These are phyloP conservation scores for Aspergillus ruber DNA, from an alignment of 2,329 filamentous ascomycete genomes.

Conservation along the genomic window DNA sequence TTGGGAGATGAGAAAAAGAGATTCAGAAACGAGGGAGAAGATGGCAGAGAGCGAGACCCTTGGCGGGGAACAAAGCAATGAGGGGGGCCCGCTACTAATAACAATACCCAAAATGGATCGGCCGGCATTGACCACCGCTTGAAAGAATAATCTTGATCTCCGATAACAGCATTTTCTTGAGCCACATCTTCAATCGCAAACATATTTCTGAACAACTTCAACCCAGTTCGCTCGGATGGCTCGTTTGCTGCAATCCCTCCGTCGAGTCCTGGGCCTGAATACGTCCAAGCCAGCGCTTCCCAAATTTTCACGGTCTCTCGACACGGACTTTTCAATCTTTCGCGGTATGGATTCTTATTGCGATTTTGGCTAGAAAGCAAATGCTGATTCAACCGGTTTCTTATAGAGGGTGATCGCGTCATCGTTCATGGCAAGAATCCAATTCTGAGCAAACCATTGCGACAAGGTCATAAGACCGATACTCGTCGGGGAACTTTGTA, in stretches of 20 bases:
- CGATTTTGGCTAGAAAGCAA: neutral
- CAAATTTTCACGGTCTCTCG: slow-evolving; percentile 22
- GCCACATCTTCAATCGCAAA: too few species aligned
- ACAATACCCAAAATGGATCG: too few species aligned
- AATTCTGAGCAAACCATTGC: slow-evolving; percentile 38
- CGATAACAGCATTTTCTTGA: too few species aligned
- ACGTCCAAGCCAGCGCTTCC: slow-evolving; percentile 9
- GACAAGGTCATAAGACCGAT: slow-evolving; percentile 29
- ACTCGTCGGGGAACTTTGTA: slow-evolving; percentile 31
- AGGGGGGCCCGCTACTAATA: too few species aligned
- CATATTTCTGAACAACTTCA: neutral
- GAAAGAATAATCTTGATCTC: too few species aligned
- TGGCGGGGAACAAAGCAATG: too few species aligned
- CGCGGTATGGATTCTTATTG: slow-evolving; percentile 21
- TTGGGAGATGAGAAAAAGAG: neutral
- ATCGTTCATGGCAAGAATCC: slow-evolving; percentile 34
- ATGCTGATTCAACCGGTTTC: neutral
- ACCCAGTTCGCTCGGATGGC: slow-evolving; percentile 22
- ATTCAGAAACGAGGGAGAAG: neutral
- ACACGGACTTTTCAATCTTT: slow-evolving; percentile 35
- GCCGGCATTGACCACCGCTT: too few species aligned
- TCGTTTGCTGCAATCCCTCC: slow-evolving; percentile 28
- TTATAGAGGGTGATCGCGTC: slow-evolving; percentile 39
- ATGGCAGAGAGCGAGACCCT: neutral
- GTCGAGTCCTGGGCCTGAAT: slow-evolving; percentile 22